Conservation (phyloP, 495 filamentous ascomycete genomes). For the Jackrogersella minutella region DNA sequence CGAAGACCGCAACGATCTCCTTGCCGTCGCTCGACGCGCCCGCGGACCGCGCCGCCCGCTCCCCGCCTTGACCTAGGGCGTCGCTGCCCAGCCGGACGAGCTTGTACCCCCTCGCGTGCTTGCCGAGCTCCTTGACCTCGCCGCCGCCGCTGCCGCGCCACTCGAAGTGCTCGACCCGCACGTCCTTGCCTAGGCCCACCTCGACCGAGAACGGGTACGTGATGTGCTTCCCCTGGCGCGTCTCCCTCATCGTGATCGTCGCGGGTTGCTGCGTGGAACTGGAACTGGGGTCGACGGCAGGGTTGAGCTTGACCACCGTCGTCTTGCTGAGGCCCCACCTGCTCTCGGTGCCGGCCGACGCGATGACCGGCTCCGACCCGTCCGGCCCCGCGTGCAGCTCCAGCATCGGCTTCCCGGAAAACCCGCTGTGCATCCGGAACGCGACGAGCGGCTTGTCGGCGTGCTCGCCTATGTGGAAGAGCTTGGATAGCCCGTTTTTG, state of each 20-base stretch:
- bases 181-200: conserved; percentile 36
- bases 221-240: neutral
- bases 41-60: conserved; percentile 17
- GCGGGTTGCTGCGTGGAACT: neutral
- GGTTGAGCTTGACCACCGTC: conserved; percentile 23
- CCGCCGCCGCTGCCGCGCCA: conserved; percentile 42
- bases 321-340: conserved; percentile 15
- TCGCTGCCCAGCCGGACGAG: conserved; percentile 34
- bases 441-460: conserved; percentile 35
- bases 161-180: conserved; percentile 40
- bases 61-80: conserved; percentile 15
- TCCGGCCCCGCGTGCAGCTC: conserved; percentile 36
- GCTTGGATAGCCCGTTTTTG: conserved; percentile 9
- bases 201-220: conserved; percentile 26
- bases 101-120: conserved; percentile 35
- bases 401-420: conserved; percentile 31
- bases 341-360: conserved; percentile 27
- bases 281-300: neutral
- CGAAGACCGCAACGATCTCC: conserved; percentile 40
- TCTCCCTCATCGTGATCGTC: conserved; percentile 12
- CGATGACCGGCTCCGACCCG: conserved; percentile 32
- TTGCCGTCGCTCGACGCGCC: conserved; percentile 41
- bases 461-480: conserved; percentile 35
- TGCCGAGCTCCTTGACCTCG: conserved; percentile 36
- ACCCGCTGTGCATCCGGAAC: conserved; percentile 18